Conservation (phyloP, 2,329 filamentous ascomycete genomes). For the Parafenestella ontariensis region DNA sequence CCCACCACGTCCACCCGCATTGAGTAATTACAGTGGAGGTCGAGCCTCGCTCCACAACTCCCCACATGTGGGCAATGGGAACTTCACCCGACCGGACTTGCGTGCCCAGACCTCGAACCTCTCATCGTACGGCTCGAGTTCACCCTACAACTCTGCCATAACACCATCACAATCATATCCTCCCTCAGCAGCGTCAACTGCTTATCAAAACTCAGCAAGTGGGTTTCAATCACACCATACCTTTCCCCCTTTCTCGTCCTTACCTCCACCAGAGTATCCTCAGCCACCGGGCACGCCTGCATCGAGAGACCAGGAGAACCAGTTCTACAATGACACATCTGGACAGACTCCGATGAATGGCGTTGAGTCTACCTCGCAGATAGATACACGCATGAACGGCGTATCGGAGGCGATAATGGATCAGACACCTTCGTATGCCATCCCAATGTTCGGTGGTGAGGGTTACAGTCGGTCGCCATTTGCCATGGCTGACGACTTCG, state of each 20-base stretch:
- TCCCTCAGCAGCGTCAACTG: slow-evolving; percentile 53
- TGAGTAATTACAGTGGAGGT: slow-evolving; percentile 40
- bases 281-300: slow-evolving; percentile 46
- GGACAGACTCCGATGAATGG: slow-evolving; percentile 48
- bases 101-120: slow-evolving; percentile 46
- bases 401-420: slow-evolving; percentile 52
- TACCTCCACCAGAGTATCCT: slow-evolving; percentile 66
- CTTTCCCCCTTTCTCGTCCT: slow-evolving; percentile 65
- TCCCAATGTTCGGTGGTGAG: slow-evolving; percentile 87
- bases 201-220: slow-evolving; percentile 45
- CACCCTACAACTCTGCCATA: slow-evolving; percentile 44
- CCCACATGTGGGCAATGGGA: slow-evolving; percentile 45
- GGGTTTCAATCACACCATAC: slow-evolving; percentile 67
- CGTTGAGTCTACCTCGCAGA: slow-evolving; percentile 46
- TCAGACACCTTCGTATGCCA: slow-evolving; percentile 64
- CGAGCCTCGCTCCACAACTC: slow-evolving; percentile 45
- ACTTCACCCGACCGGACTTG: slow-evolving; percentile 44
- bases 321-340: slow-evolving; percentile 46
- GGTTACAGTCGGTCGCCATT: slow-evolving; percentile 86
- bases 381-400: slow-evolving; percentile 43
- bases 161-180: slow-evolving; percentile 58
- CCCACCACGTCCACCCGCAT: slow-evolving; percentile 44
- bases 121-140: slow-evolving; percentile 43
- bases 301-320: slow-evolving; percentile 41
- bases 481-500: slow-evolving; percentile 85